Evolutionary conservation across 2,329 filamentous ascomycete genomes (phyloP), one percentile per base, ranked within the genome.

Genomic region (Colletotrichum aenigma): DNA sequence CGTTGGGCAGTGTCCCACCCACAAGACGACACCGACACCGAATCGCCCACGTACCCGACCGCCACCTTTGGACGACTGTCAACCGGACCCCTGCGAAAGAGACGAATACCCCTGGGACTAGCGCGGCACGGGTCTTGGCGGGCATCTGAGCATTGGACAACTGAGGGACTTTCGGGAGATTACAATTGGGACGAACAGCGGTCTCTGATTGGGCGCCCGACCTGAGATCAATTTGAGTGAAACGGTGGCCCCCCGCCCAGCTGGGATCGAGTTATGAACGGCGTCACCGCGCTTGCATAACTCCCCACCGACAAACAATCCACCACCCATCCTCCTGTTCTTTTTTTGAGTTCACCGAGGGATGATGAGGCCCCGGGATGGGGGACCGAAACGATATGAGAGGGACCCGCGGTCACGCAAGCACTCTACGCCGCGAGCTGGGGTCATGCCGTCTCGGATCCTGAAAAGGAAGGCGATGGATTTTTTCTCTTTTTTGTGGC

Each of bases 141-240:
- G 43, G 16, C 26, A 32, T 34, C 10, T 72, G 18, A 18, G 58
- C 61, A 32, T 43, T 24, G 70, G 34, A 65, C 64, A 32, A 26
- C 64, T 72, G 72, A 71, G 73, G 69, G 72, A 67, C 69, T 75
- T 75, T 72, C 26, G 56, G 64, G 73, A 75, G 55, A 75, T 75
- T 73, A 56, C 73, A 21, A 67, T 75, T 64, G 18, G 73, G 69
- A 73, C 64, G 73, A 48, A 60, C 32, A 3, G 12, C n/a, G 32
- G n/a, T 9, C 4, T 28, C 13, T 67, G 73, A 75, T 75, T 75
- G 73, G 73, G 13, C n/a, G 13, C n/a, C 26, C 8, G 0, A 32
- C n/a, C 18, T 9, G 32, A 4, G 26, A 58, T 72, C 69, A 75
- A 75, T 75, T 56, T 75, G 64, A 64, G 56, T 70, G 73, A 75